Base-by-base conservation (phyloP, 331 rosid species). In the Spiraea crenata region DNA sequence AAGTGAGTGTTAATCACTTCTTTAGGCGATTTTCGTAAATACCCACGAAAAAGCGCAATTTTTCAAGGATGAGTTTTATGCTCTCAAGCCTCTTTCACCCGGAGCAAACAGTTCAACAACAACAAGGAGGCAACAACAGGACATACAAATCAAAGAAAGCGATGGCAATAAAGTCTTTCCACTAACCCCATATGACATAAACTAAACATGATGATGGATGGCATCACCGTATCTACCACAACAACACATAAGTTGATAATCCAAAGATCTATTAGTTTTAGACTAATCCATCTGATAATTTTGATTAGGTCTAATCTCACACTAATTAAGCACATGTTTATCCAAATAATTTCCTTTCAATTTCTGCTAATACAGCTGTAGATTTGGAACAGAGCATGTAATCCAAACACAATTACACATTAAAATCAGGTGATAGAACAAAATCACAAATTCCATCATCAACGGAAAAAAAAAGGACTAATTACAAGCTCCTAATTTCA, bases 151-250 rank as follows among this genome's bases (percentile, higher is more conserved):
- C 31, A 12, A 9, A 12, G 63, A 63, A 56, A 15, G 6, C 10
- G 55, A 72, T 90, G 93, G 56, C 83, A 85, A 44, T 60, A 7
- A 41, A 45, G 89, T 87, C 82, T 70, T 82, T 80, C 65, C 63
- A 44, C 69, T 50, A 77, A 74, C 77, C 77, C 63, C 75, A 72
- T 71, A 57, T 55, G 56, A 17, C 61, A 5, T 50, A 52, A 41
- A 80, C 69, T 50, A 52, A 41, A 80, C 69, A 76, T 61, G 60
- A 79, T 25, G 25, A 47, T 25, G 11, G 39, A 74, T 34, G 62
- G 70, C 25, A 70, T 47, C 59, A 51, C 84, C 63, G 63, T 74
- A 81, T 78, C 79, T 51, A 71, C 59, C 76, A 57, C 75, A 76
- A 65, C 73, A 25, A 25, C 1, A 3, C 54, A 48, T 7, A 63